Conservation (phyloP, 495 filamentous ascomycete species). For the Hypoxylon crocopeplum region DNA sequence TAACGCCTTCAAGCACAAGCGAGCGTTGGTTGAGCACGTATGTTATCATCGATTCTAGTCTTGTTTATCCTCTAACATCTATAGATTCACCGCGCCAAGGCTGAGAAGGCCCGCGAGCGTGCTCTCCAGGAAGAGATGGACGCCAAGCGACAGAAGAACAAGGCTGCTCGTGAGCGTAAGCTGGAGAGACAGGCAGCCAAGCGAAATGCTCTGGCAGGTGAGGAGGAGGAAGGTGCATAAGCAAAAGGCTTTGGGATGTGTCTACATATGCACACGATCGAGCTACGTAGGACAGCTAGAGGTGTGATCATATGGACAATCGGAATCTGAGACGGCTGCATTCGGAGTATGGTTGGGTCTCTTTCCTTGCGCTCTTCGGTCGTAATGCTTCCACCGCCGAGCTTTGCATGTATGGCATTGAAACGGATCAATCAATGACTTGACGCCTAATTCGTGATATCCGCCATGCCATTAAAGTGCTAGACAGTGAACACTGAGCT, state of each 20-base stretch:
- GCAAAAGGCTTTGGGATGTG: slow-evolving; percentile 44
- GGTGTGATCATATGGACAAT: slow-evolving; percentile 46
- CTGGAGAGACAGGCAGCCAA: slow-evolving; percentile 86
- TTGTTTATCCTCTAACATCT: slow-evolving; percentile 29
- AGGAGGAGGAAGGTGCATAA: slow-evolving; percentile 68
- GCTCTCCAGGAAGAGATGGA: slow-evolving; percentile 99
- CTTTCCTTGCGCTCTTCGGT: slow-evolving; percentile 55
- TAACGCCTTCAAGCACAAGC: slow-evolving; percentile 99
- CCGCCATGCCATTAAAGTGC: neutral
- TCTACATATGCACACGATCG: slow-evolving; percentile 37
- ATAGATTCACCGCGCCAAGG: slow-evolving; percentile 99
- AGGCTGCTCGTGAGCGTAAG: slow-evolving; percentile 98
- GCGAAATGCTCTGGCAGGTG: slow-evolving; percentile 81
- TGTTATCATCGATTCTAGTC: slow-evolving; percentile 51
- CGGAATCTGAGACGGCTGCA: slow-evolving; percentile 58
- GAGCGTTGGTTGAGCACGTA: slow-evolving; percentile 99
- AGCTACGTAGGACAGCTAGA: slow-evolving; percentile 41
- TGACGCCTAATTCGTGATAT: slow-evolving; percentile 35
- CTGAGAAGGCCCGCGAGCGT: slow-evolving; percentile 95
- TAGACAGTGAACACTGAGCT: too few species aligned
- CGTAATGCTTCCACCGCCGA: slow-evolving; percentile 46
- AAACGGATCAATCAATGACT: slow-evolving; percentile 60
- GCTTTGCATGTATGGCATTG: slow-evolving; percentile 62
- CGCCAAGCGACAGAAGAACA: slow-evolving; percentile 98
- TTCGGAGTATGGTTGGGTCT: slow-evolving; percentile 65